Evolutionary conservation across 2,329 filamentous ascomycete genomes (phyloP).

Genomic region (Penicillium psychrosexuale): DNA sequence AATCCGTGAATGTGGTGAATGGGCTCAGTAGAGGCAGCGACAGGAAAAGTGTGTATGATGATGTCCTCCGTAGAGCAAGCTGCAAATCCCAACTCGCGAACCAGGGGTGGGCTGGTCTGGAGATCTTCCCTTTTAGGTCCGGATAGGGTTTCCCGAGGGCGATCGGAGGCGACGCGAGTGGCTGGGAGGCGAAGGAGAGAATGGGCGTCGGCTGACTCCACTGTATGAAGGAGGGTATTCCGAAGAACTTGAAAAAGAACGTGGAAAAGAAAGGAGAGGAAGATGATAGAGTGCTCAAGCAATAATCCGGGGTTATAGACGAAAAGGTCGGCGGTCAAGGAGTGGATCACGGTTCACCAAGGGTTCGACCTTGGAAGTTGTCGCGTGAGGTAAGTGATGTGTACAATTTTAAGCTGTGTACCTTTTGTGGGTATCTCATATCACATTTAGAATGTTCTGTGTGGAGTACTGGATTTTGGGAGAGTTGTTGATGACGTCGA

Average conservation of each 20-base stretch:
- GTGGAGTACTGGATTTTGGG: no score
- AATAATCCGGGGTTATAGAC: neutral
- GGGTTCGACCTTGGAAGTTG: neutral
- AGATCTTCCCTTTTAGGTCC: neutral
- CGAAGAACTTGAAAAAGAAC: neutral
- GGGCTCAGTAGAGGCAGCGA: neutral
- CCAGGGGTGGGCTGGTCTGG: slow-evolving; percentile 3
- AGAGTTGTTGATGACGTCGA: slow-evolving; percentile 1
- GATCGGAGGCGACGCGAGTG: neutral
- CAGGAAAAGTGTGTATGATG: neutral
- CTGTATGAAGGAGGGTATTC: neutral
- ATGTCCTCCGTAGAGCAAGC: neutral
- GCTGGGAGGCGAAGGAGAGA: neutral
- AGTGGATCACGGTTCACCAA: slow-evolving; percentile 17
- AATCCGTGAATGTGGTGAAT: neutral
- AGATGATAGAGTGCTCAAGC: neutral
- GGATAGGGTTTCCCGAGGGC: slow-evolving; percentile 1
- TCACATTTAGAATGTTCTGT: neutral
- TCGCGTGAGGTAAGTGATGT: neutral
- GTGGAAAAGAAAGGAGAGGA: neutral
- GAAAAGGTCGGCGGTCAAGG: neutral
- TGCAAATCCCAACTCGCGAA: neutral
- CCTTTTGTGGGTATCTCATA: neutral
- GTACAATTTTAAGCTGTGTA: neutral
- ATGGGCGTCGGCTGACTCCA: neutral